Evolutionary conservation across 208 protist genomes (phyloP).

Genomic region (Vickermania ingenoplastis): DNA sequence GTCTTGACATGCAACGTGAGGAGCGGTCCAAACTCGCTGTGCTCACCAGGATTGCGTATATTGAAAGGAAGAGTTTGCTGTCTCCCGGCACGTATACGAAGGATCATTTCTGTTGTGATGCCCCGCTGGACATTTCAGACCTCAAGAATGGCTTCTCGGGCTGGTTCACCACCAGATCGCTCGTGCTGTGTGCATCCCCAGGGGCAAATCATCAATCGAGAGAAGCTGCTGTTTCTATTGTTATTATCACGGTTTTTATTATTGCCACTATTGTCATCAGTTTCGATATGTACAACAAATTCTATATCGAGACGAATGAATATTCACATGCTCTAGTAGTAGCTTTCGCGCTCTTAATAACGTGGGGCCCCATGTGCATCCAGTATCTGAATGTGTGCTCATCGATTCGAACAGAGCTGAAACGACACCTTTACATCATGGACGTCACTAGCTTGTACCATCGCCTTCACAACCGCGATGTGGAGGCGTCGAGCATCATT

Average conservation of each 20-base stretch:
- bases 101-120: conserved; percentile 49
- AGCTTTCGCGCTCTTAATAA: conserved; percentile 46
- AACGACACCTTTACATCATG: conserved; percentile 57
- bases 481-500: conserved; percentile 35
- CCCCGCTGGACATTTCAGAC: conserved; percentile 30
- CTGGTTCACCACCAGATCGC: conserved; percentile 64
- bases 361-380: conserved; percentile 40
- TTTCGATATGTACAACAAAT: conserved; percentile 25
- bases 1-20: conserved; percentile 79
- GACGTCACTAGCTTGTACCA: conserved; percentile 61
- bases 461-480: conserved; percentile 17
- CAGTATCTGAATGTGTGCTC: conserved; percentile 50
- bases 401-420: conserved; percentile 20
- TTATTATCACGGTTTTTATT: conserved; percentile 34
- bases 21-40: conserved; percentile 51
- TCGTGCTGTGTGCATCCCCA: conserved; percentile 60
- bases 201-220: conserved; percentile 61
- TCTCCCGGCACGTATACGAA: conserved; percentile 33
- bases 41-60: conserved; percentile 52
- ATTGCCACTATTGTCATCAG: conserved; percentile 24
- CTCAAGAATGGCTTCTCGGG: conserved; percentile 60
- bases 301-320: too few species aligned
- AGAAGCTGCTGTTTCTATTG: conserved; percentile 35
- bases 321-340: too few species aligned
- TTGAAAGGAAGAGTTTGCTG: conserved; percentile 52